A percentile compares a stretch with the other conserved stretches of the same genome.
phyloP scores from a whole-genome alignment of 2,329 filamentous ascomycete species.

The Diaporthe ilicicola region DNA sequence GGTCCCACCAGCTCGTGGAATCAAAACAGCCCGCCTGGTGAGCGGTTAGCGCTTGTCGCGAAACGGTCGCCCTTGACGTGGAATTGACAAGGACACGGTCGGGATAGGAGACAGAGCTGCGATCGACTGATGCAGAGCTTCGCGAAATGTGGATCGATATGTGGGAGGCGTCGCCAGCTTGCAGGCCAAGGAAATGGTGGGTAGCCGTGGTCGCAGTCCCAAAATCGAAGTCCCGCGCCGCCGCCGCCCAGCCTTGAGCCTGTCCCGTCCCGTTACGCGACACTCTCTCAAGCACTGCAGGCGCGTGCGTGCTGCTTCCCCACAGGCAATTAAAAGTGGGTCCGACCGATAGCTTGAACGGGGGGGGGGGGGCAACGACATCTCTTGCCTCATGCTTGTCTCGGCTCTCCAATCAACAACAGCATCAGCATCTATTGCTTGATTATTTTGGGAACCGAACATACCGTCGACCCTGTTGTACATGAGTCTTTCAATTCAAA shows the following conservation, averaged over 20 bases:
- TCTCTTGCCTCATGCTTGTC: conserved; percentile 10
- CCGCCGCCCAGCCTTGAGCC: conserved; percentile 13
- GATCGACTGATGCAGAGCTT: conserved; percentile 2
- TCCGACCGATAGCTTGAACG: not conserved
- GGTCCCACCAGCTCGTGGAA: conserved; percentile 7
- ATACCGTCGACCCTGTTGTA: not conserved
- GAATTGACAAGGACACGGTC: not conserved
- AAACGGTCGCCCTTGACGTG: conserved; percentile 7
- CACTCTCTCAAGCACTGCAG: conserved; percentile 7
- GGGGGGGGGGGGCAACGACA: conserved; percentile 8
- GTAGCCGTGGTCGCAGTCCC: conserved; percentile 17
- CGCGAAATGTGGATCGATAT: conserved; percentile 12
- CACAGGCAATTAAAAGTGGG: conserved; percentile 30
- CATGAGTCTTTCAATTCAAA: not conserved
- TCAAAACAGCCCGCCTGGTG: conserved; percentile 23
- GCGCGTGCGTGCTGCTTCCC: conserved; percentile 21
- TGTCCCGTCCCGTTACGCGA: conserved; percentile 24
- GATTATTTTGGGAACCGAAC: not conserved
- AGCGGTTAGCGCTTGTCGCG: conserved; percentile 28
- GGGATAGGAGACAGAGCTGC: not conserved
- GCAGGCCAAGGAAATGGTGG: conserved; percentile 19
- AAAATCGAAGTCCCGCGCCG: conserved; percentile 8
- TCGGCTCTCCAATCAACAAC: not conserved
- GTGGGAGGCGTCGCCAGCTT: conserved; percentile 18
- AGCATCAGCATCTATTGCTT: not conserved